These are phyloP conservation scores for Boechera retrofracta DNA, from an alignment of 345 rosid species.

Conservation along the genomic window DNA sequence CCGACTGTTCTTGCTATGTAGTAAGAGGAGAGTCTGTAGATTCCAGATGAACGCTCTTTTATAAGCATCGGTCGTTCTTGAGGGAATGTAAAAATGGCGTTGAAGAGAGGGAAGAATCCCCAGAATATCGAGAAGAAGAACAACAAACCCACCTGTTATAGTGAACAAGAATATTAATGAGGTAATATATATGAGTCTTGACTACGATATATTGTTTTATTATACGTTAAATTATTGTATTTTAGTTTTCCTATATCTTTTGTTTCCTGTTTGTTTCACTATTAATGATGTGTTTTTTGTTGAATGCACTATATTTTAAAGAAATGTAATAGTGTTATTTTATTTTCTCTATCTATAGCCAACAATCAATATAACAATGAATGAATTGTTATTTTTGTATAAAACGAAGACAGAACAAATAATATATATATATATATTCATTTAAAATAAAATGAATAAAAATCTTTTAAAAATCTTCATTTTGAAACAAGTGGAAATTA, in stretches of 20 bases:
- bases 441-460: neutral
- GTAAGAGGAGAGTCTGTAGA: constrained; percentile 91
- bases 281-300: neutral
- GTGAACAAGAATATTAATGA: neutral
- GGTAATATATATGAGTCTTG: neutral
- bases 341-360: neutral
- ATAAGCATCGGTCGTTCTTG: constrained; percentile 87
- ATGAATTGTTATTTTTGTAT: neutral
- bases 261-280: neutral
- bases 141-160: constrained; percentile 76
- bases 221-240: neutral
- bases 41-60: constrained; percentile 86
- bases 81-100: constrained; percentile 84
- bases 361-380: neutral
- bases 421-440: too few relatives aligned
- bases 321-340: neutral
- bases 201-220: neutral
- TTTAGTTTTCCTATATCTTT: neutral
- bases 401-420: neutral
- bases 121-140: constrained; percentile 94
- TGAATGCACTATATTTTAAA: neutral
- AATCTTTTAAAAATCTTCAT: too few relatives aligned
- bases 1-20: constrained; percentile 77
- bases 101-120: constrained; percentile 90
- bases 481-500: neutral